Evolutionary conservation across 2,329 filamentous ascomycete genomes (phyloP).

Genomic region (Phialocephala subalpina): DNA sequence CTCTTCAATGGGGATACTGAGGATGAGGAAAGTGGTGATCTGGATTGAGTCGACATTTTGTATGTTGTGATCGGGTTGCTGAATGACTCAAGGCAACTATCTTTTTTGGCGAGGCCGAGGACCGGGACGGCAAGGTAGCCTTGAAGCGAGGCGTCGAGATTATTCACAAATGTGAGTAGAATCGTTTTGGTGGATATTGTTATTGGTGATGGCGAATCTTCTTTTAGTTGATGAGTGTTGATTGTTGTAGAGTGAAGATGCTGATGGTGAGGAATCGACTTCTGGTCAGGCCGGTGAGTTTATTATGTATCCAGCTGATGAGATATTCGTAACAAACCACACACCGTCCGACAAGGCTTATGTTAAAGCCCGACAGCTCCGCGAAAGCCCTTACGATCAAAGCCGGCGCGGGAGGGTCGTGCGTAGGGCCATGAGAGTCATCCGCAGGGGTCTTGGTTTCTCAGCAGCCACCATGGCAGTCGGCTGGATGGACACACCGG

Average conservation of each 20-base stretch:
- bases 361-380: slow-evolving; percentile 22
- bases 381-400: slow-evolving; percentile 11
- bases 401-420: background rate
- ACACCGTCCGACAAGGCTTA: slow-evolving; percentile 20
- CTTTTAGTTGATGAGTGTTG: background rate
- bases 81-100: slow-evolving; percentile 42
- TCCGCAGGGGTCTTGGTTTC: background rate
- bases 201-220: slow-evolving; percentile 12
- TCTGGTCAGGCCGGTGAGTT: slow-evolving; percentile 11
- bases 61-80: slow-evolving; percentile 30
- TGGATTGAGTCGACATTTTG: slow-evolving; percentile 40
- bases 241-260: slow-evolving; percentile 14
- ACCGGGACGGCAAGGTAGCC: slow-evolving; percentile 29
- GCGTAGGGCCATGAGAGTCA: background rate
- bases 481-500: background rate
- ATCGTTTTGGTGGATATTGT: slow-evolving; percentile 17
- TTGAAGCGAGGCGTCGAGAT: slow-evolving; percentile 20
- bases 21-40: slow-evolving; percentile 34
- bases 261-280: slow-evolving; percentile 14
- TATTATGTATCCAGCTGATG: slow-evolving; percentile 25
- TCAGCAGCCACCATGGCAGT: background rate
- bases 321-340: slow-evolving; percentile 7
- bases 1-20: slow-evolving; percentile 51
- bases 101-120: slow-evolving; percentile 39
- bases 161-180: slow-evolving; percentile 13